Percentiles rank a stretch among this genome's conserved stretches.
Conservation (phyloP, 1,284 basidiomycete species). For the Caloboletus inedulis region DNA sequence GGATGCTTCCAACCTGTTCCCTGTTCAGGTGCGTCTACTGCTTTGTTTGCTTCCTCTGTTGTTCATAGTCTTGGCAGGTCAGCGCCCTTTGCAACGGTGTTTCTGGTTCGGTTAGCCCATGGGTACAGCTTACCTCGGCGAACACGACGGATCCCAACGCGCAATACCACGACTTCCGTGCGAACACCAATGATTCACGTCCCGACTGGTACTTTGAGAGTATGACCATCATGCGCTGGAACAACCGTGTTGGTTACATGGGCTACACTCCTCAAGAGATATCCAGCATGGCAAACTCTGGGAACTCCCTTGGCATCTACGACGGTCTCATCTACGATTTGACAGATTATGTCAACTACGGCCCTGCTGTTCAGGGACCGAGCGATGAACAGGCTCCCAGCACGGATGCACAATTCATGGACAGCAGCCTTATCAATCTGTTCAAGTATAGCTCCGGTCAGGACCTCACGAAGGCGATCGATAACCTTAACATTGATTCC, state of each 20-base stretch:
- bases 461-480: conserved; percentile 81
- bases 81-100: conserved; percentile 91
- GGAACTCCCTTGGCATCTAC: conserved; percentile 75
- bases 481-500: conserved; percentile 62
- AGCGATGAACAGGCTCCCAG: conserved; percentile 59
- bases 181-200: conserved; percentile 80
- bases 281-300: conserved; percentile 64
- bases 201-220: conserved; percentile 98
- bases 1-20: conserved; percentile 81
- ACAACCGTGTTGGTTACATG: conserved; percentile 84
- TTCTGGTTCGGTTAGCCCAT: conserved; percentile 78
- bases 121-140: conserved; percentile 72
- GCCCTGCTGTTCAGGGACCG: conserved; percentile 59
- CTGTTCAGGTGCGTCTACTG: conserved; percentile 70
- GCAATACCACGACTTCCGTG: conserved; percentile 96
- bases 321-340: conserved; percentile 87
- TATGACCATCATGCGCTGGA: conserved; percentile 90
- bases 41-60: neutral
- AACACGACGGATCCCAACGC: conserved; percentile 82
- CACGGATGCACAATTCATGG: conserved; percentile 78
- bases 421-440: conserved; percentile 67
- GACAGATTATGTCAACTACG: conserved; percentile 70
- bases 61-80: conserved; percentile 50
- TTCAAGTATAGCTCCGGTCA: conserved; percentile 81
- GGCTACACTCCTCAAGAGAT: conserved; percentile 85